A percentile compares a stretch with the other conserved stretches of the same genome.
Conservation (phyloP, 768 basidiomycete genomes). For the Agaricus sinodeliciosus region DNA sequence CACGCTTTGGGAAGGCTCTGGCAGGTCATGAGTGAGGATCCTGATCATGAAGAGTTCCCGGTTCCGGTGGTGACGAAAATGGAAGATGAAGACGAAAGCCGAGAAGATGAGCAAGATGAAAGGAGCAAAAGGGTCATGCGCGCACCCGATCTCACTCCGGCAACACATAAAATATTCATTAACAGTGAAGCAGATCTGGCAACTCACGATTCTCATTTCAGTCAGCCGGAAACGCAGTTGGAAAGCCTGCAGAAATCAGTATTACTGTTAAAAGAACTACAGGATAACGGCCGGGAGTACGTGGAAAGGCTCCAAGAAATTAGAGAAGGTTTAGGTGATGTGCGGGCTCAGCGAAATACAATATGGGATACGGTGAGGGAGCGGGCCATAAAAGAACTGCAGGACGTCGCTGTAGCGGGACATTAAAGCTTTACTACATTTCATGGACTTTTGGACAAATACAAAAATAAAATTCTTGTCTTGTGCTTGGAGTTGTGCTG, state of each 20-base stretch:
- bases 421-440: constrained; percentile 8
- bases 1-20: constrained; percentile 74
- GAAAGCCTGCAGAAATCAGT: constrained; percentile 71
- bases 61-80: constrained; percentile 56
- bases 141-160: constrained; percentile 61
- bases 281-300: constrained; percentile 85
- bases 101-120: constrained; percentile 35
- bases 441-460: too few relatives aligned
- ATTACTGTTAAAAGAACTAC: constrained; percentile 67
- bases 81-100: constrained; percentile 58
- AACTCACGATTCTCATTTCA: constrained; percentile 55
- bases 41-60: constrained; percentile 30
- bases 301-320: constrained; percentile 82
- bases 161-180: constrained; percentile 64
- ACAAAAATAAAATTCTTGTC: too few relatives aligned
- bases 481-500: background rate
- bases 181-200: constrained; percentile 36
- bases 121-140: constrained; percentile 38
- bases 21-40: constrained; percentile 75
- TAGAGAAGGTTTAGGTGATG: constrained; percentile 71
- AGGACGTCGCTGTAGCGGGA: constrained; percentile 42
- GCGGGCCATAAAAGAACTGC: constrained; percentile 68
- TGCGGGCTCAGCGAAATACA: constrained; percentile 60
- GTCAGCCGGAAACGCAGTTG: constrained; percentile 58
- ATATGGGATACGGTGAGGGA: constrained; percentile 77